phyloP scores from a whole-genome alignment of 2,329 filamentous ascomycete genomes.

The Dactylellina sp. region DNA sequence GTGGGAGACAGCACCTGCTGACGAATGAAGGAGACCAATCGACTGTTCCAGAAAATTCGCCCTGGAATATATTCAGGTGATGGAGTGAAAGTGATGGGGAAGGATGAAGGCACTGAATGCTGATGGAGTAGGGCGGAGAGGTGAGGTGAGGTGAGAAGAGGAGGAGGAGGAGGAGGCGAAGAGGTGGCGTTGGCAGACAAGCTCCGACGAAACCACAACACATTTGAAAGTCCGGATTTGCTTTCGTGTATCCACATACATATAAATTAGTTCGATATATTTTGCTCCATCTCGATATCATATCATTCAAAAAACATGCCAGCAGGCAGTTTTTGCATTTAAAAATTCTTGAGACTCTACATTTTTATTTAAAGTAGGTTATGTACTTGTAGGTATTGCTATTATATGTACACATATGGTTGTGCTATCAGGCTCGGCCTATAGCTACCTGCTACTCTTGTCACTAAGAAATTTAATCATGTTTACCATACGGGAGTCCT shows the following conservation, averaged over 20 bases:
- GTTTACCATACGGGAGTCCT: slow-evolving; percentile 5
- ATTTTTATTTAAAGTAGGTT: too few relatives aligned
- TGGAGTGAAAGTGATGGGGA: background rate
- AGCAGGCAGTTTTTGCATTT: too few relatives aligned
- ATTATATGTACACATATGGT: too few relatives aligned
- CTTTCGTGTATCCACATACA: too few relatives aligned
- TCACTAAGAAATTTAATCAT: slow-evolving; percentile 23
- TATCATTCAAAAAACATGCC: too few relatives aligned
- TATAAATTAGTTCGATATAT: too few relatives aligned
- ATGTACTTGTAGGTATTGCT: background rate
- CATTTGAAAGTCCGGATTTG: background rate
- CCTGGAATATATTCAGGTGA: too few relatives aligned
- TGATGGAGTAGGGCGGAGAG: background rate
- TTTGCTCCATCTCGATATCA: too few relatives aligned
- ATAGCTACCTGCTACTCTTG: background rate
- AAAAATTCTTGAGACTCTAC: too few relatives aligned
- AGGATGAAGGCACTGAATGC: background rate
- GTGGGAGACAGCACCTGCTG: background rate
- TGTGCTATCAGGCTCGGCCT: too few relatives aligned
- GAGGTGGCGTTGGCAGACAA: slow-evolving; percentile 4
- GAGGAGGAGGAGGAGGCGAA: slow-evolving; percentile 5
- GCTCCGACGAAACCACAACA: background rate
- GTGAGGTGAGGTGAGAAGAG: background rate
- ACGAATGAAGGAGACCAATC: background rate
- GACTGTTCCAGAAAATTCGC: too few relatives aligned